Evolutionary conservation across 768 basidiomycete genomes (phyloP), one percentile per base, ranked within the genome.

Genomic region (Calocera viscosa): DNA sequence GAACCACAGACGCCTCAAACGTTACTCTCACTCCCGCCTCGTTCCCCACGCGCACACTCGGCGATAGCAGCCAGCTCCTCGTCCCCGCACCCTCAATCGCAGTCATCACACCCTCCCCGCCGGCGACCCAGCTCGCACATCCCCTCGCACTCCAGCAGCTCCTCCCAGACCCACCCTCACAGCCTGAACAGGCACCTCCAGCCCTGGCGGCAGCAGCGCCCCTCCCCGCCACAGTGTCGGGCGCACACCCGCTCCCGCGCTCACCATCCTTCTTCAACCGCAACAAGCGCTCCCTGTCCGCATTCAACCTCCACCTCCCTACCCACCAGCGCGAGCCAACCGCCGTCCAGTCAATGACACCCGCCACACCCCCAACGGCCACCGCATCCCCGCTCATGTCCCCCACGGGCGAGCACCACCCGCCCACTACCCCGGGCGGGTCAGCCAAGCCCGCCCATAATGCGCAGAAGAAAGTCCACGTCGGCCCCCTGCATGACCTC

Each of bases 401-500:
- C 30, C 53, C 53, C 30, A 7, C 53, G 2, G 24, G 26, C 22
- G 53, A 60, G 24, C 24, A 60, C 53, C 30, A 8, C 10, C 49
- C 49, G 11, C 10, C 43, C 43, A 19, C 43, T 7, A 24, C 43
- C 19, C 19, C 19, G 8, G 19, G 19, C 24, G 43, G 19, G 43
- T 47, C 43, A 19, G 8, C 5, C 26, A 60, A 30, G 53, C 53
- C 14, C 53, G 30, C 11, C 14, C 26, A 14, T 5, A 14, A 12
- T 10, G 53, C 5, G 26, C 43, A 67, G 49, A 77, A 78, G 70
- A 76, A 82, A 68, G 72, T 76, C 40, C 76, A 78, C 70, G 80
- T 81, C 67, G 88, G 91, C 0, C 89, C 92, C 1, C 82, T 98
- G 64, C 86, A 90, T 77, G 94, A 97, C 76, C 86, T 97, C 73